phyloP scores from a whole-genome alignment of 352 stramenopile genomes.

The Globisporangium polare region DNA sequence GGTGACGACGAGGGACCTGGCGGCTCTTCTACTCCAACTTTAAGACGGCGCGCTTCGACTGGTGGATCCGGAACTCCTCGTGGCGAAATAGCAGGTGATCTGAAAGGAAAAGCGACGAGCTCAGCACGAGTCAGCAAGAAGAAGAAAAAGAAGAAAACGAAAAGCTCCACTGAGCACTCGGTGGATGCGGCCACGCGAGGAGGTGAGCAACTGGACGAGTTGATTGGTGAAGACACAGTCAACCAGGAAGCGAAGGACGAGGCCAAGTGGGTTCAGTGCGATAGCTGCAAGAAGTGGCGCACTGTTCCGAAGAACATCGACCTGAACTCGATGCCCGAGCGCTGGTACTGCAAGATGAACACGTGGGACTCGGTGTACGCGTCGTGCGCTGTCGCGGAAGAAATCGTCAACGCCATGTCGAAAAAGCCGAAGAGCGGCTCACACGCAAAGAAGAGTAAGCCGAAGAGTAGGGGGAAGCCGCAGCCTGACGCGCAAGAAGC shows the following conservation, averaged over 20 bases:
- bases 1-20: conserved; percentile 39
- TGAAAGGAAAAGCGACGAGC: conserved; percentile 4
- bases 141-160: conserved; percentile 58
- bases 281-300: conserved; percentile 95
- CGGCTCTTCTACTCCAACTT: conserved; percentile 21
- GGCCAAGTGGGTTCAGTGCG: conserved; percentile 95
- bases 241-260: conserved; percentile 40
- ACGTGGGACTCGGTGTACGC: conserved; percentile 84
- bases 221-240: conserved; percentile 21
- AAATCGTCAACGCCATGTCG: conserved; percentile 39
- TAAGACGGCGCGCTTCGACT: conserved; percentile 13
- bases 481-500: conserved; percentile 1
- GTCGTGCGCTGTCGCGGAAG: conserved; percentile 88
- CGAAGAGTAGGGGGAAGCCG: conserved; percentile 30
- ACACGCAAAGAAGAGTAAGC: conserved; percentile 7
- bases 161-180: conserved; percentile 15
- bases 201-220: conserved; percentile 21
- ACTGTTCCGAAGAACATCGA: conserved; percentile 89
- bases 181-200: conserved; percentile 3
- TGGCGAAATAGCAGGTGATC: conserved; percentile 1
- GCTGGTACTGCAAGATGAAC: conserved; percentile 97
- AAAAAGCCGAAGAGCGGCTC: conserved; percentile 17
- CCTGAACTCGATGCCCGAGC: conserved; percentile 88
- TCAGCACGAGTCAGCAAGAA: conserved; percentile 31
- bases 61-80: conserved; percentile 8